Evolutionary conservation across 257 asterid genomes (phyloP).

Genomic region (Striga asiatica): DNA sequence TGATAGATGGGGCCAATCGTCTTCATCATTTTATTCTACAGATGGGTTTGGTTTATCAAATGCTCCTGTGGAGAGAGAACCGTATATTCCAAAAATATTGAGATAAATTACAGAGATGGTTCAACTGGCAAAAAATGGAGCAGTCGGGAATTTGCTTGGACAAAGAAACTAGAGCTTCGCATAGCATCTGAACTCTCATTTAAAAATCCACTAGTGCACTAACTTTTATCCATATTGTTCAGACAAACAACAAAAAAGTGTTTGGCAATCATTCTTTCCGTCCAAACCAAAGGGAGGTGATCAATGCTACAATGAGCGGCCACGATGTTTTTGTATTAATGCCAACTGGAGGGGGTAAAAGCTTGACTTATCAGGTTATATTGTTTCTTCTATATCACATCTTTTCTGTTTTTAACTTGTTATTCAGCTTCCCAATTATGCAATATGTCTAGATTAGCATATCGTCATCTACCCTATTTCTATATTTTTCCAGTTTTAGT

Average conservation of each 20-base stretch:
- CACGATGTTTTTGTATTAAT: slow-evolving; percentile 82
- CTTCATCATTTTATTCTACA: slow-evolving; percentile 28
- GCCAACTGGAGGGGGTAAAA: slow-evolving; percentile 99
- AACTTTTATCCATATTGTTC: slow-evolving; percentile 21
- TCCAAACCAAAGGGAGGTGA: slow-evolving; percentile 96
- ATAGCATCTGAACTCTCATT: slow-evolving; percentile 9
- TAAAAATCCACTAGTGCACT: slow-evolving; percentile 11
- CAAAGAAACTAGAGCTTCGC: slow-evolving; percentile 75
- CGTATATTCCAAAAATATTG: slow-evolving; percentile 51
- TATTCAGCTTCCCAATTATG: slow-evolving; percentile 9
- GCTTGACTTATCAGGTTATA: slow-evolving; percentile 89
- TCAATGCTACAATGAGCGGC: slow-evolving; percentile 97
- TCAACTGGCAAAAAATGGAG: slow-evolving; percentile 85
- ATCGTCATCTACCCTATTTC: background rate
- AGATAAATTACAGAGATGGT: slow-evolving; percentile 71
- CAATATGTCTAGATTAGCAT: slow-evolving; percentile 9
- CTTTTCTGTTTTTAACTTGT: slow-evolving; percentile 4
- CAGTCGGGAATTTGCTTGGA: slow-evolving; percentile 73
- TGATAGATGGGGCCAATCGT: slow-evolving; percentile 52
- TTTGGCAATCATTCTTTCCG: slow-evolving; percentile 94
- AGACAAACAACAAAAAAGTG: slow-evolving; percentile 64
- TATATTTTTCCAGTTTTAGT: slow-evolving; percentile 2
- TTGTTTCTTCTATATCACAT: slow-evolving; percentile 7
- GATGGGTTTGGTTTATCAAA: slow-evolving; percentile 37
- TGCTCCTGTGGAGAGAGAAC: slow-evolving; percentile 58